These are phyloP conservation scores for Sporothrix phasma DNA, from an alignment of 2,329 filamentous ascomycete species.

Conservation along the genomic window DNA sequence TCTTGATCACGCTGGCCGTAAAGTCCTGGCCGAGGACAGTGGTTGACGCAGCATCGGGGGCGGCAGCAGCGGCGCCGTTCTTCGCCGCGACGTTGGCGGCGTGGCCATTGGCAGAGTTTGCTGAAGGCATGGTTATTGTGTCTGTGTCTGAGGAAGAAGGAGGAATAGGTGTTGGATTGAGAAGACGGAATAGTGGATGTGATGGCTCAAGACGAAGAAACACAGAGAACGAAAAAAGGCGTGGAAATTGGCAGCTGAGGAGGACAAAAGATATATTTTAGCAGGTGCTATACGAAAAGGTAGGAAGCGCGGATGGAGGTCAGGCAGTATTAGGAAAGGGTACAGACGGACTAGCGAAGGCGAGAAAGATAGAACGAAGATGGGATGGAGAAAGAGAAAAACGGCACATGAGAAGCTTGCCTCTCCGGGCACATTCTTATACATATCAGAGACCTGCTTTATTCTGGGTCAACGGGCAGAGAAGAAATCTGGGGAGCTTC, in stretches of 20 bases:
- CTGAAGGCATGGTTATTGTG: not conserved
- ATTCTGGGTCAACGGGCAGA: not conserved
- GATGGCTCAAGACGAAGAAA: not conserved
- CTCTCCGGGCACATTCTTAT: not conserved
- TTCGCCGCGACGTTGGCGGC: not conserved
- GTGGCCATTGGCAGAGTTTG: not conserved
- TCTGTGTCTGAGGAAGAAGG: no score
- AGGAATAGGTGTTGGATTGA: not conserved
- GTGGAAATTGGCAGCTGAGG: no score
- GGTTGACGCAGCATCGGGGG: conserved; percentile 27
- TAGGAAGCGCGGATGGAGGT: not conserved
- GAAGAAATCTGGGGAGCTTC: not conserved
- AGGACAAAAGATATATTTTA: not conserved
- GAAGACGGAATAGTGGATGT: no score
- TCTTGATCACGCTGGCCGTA: conserved; percentile 52
- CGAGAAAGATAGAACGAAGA: not conserved
- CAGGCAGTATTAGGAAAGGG: not conserved
- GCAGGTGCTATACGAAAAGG: not conserved
- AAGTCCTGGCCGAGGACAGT: conserved; percentile 33
- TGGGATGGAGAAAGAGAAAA: not conserved
- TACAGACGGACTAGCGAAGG: not conserved
- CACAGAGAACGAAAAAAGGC: not conserved
- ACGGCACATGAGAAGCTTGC: not conserved
- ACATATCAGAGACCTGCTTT: not conserved
- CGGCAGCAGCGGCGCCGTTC: not conserved